phyloP scores from a whole-genome alignment of 306 rosid genomes.

The Prunus kanzakura region DNA sequence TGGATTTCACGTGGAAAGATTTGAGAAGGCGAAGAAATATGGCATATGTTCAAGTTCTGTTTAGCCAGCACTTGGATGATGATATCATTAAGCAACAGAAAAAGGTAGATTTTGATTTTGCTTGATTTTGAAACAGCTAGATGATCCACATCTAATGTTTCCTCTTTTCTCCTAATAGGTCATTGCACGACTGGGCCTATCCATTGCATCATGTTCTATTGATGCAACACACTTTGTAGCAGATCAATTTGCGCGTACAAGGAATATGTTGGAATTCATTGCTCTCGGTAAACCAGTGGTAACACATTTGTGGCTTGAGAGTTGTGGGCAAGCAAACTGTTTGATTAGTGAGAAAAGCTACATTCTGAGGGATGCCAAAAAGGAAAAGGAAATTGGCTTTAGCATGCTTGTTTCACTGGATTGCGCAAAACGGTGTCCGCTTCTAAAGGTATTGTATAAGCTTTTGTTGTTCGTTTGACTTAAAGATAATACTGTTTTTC shows the following conservation, averaged over 20 bases:
- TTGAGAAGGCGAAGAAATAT: slow-evolving; percentile 77
- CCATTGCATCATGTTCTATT: slow-evolving; percentile 55
- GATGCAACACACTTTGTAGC: slow-evolving; percentile 93
- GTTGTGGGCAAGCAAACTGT: slow-evolving; percentile 88
- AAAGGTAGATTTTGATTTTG: slow-evolving; percentile 51
- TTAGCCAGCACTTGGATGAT: slow-evolving; percentile 75
- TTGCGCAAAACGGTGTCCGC: slow-evolving; percentile 62
- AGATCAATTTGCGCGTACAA: slow-evolving; percentile 79
- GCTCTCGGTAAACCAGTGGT: slow-evolving; percentile 91
- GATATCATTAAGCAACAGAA: slow-evolving; percentile 76
- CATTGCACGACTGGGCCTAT: slow-evolving; percentile 57
- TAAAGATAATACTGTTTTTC: slow-evolving; percentile 8
- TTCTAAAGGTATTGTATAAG: slow-evolving; percentile 49
- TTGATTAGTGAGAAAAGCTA: slow-evolving; percentile 83
- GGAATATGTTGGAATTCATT: slow-evolving; percentile 88
- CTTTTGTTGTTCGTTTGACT: slow-evolving; percentile 4
- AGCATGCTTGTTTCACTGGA: slow-evolving; percentile 79
- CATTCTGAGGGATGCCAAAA: slow-evolving; percentile 75
- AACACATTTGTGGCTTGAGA: slow-evolving; percentile 87
- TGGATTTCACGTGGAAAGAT: slow-evolving; percentile 39
- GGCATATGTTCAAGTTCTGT: slow-evolving; percentile 58
- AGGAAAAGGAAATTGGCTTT: slow-evolving; percentile 90
- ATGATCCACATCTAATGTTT: slow-evolving; percentile 10
- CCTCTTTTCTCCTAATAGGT: slow-evolving; percentile 42
- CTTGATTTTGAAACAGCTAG: neutral